These are phyloP conservation scores for Gossypium trilobum DNA, from an alignment of 441 rosid species.

Conservation along the genomic window DNA sequence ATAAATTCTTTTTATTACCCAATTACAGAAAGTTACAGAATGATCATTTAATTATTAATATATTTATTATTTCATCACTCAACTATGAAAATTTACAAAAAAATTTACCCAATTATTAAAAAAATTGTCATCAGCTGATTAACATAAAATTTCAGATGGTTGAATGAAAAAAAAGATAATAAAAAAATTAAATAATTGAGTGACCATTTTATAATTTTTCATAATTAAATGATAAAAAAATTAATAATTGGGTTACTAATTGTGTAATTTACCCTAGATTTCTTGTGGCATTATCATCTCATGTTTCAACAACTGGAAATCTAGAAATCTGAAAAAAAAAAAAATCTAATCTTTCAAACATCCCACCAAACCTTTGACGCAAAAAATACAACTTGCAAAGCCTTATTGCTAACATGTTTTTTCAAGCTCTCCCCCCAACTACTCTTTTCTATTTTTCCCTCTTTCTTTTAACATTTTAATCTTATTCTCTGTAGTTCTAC, in stretches of 20 bases:
- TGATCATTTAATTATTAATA: too few species aligned
- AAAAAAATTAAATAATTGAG: neutral
- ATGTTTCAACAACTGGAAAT: neutral
- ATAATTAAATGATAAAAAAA: neutral
- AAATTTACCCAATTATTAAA: too few species aligned
- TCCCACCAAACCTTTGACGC: neutral
- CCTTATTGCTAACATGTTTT: neutral
- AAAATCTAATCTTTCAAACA: neutral
- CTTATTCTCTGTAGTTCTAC: neutral
- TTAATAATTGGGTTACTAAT: neutral
- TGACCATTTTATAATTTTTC: neutral
- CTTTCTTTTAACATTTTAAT: neutral
- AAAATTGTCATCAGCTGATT: too few species aligned
- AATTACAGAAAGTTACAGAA: too few species aligned
- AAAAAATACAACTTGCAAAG: neutral
- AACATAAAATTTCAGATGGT: too few species aligned
- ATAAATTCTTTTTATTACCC: too few species aligned
- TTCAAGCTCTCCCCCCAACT: neutral
- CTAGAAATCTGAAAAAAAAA: neutral
- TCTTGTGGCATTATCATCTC: neutral
- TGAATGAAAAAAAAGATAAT: neutral
- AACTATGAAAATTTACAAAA: too few species aligned
- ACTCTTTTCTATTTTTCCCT: neutral
- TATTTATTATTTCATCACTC: too few species aligned
- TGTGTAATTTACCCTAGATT: neutral